These are phyloP conservation scores for Ophiocordyceps unilateralis DNA, from an alignment of 2,329 filamentous ascomycete genomes.

Conservation along the genomic window DNA sequence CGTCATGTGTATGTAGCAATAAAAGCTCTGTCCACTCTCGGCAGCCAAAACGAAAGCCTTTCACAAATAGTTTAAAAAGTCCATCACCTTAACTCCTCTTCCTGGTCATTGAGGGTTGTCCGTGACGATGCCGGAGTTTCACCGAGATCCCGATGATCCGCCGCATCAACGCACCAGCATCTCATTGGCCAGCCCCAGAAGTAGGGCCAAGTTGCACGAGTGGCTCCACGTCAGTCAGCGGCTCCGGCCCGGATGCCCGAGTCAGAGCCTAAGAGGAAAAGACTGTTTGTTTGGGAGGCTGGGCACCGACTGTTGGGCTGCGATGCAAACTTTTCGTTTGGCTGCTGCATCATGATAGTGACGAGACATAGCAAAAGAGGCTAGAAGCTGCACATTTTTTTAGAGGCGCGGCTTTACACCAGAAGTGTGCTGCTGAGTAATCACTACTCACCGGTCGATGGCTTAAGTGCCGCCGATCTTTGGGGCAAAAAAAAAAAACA, in stretches of 20 bases:
- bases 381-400: not conserved
- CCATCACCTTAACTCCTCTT: too few relatives aligned
- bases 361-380: not conserved
- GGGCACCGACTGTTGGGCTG: slow-evolving; percentile 1
- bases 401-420: not conserved
- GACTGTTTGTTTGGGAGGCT: not conserved
- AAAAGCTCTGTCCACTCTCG: too few relatives aligned
- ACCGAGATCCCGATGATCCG: too few relatives aligned
- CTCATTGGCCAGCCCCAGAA: too few relatives aligned
- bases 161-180: too few relatives aligned
- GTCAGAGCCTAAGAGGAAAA: not conserved
- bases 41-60: too few relatives aligned
- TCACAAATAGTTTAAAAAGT: too few relatives aligned
- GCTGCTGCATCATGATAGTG: not conserved
- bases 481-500: not conserved
- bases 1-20: too few relatives aligned
- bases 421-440: not conserved
- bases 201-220: not conserved
- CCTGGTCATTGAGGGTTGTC: too few relatives aligned
- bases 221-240: not conserved
- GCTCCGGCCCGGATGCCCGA: not conserved
- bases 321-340: not conserved
- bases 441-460: not conserved
- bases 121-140: too few relatives aligned
- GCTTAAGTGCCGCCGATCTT: not conserved